Base-by-base conservation (phyloP, 2,329 filamentous ascomycete genomes). In the Pezicula rhizophila region DNA sequence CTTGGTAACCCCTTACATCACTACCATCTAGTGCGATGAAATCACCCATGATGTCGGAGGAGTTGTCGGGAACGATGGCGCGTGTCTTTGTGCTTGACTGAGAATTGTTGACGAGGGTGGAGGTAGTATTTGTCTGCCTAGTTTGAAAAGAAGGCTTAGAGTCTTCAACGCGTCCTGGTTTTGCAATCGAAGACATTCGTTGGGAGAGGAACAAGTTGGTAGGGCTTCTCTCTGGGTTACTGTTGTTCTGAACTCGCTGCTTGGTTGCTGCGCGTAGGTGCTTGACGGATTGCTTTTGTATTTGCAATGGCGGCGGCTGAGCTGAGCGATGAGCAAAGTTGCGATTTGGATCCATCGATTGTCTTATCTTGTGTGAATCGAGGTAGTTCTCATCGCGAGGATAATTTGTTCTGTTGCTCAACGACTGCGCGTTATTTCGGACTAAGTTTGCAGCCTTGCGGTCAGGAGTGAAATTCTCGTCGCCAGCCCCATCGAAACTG, bases 41-140 rank as follows among this genome's bases (percentile, higher is more conserved):
- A 39, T 61, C 53, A 34, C 60, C 60, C 31, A 60, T 55, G 42
- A 60, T 56, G 2, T 44, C 52, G n/a, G 54, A 53, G 31, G 53
- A 46, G 8, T 50, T 49, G 11, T 52, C 49, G 33, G 54, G 47
- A 8, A 51, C 25, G 20, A 42, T 15, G 2, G 2, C n/a, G 20
- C 25, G 18, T 14, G 18, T 18, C 51, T 47, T 15, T 23, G 44
- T 11, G 10, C 41, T 26, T 50, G 47, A 33, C 45, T 47, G 44
- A 26, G 18, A 25, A 42, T 11, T 26, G 10, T 33, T 15, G 14
- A 31, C 20, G 25, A 31, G 23, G 31, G 10, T 44, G 17, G 28
- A 44, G n/a, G 14, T 4, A 33, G 12, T 44, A 18, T 31, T 7
- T 20, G 28, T 8, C 8, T 6, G 15, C 11, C 35, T 20, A 33